Base-by-base conservation (phyloP, 192 early-diverging fungal species). In the Mortierella hygrophila region DNA sequence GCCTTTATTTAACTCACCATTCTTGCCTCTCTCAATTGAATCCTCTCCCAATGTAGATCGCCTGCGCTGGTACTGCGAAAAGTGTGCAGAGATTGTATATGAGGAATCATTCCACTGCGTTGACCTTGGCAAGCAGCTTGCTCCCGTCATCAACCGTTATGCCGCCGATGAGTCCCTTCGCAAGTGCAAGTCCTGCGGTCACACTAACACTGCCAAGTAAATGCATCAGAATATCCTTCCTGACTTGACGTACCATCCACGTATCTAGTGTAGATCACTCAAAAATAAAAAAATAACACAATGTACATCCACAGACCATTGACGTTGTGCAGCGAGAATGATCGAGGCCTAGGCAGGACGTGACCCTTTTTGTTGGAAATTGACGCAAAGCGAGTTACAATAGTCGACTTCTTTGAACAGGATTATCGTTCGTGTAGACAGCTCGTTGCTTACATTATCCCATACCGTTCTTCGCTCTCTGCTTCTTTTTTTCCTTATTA, bases 11-110 rank as follows among this genome's bases (percentile, higher is more conserved):
- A 75, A 57, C 52, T 52, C 52, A 52, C 29, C 55, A 9, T 21
- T 74, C n/a, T 40, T 40, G 38, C 3, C 38, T 40, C 20, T 74
- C 13, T 42, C 35, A 46, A 35, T 38, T 74, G 71, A 18, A 18
- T 57, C 16, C n/a, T 52, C 7, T 20, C 6, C 35, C 29, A 54
- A 49, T 46, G 46, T 88, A 95, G 98, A 99, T 91, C 89, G 91
- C 0, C 87, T 99, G 83, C 91, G 96, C 77, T 99, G 98, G 98
- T 99, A 99, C 90, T 99, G 98, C 88, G 92, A 95, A 75, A 40
- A 88, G 42, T 99, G 98, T 88, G 90, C 90, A 49, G 85, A 88
- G 40, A 93, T 99, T 65, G 95, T 99, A 1, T 96, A 98, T 89
- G 92, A 97, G 84, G 97, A 95, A 81, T 90, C 92, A 52, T 99